Percentiles rank a stretch among this genome's conserved stretches.
phyloP scores from a whole-genome alignment of 768 basidiomycete species.

The Leccinum boreale region DNA sequence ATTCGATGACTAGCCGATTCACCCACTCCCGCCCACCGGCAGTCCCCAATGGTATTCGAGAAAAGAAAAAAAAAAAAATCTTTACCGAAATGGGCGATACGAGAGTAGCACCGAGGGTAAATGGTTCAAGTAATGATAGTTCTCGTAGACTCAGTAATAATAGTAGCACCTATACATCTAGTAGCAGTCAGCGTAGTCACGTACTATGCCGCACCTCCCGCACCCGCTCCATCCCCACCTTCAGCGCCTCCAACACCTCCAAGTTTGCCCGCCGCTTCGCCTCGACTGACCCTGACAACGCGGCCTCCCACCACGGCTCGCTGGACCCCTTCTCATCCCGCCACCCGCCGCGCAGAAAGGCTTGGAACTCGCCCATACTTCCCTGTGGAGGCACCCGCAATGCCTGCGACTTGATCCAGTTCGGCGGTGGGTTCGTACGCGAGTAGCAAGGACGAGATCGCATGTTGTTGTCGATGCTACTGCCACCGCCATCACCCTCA shows the following conservation, averaged over 20 bases:
- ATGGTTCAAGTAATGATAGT: neutral
- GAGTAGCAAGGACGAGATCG: conserved; percentile 27
- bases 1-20: too few species aligned
- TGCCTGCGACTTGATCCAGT: conserved; percentile 24
- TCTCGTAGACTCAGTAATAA: neutral
- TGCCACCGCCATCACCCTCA: neutral
- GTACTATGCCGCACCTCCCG: conserved; percentile 6
- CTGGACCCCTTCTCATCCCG: conserved; percentile 37
- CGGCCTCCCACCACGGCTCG: conserved; percentile 69
- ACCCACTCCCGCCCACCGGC: too few species aligned
- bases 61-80: too few species aligned
- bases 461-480: neutral
- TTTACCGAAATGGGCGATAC: neutral
- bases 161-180: neutral
- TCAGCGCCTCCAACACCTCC: conserved; percentile 20
- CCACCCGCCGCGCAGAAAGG: conserved; percentile 61
- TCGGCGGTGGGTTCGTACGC: conserved; percentile 23
- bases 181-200: neutral
- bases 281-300: conserved; percentile 50
- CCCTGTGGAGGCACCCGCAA: conserved; percentile 24
- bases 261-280: conserved; percentile 29
- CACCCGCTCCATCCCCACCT: conserved; percentile 19
- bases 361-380: conserved; percentile 22
- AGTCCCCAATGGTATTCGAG: too few species aligned
- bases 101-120: neutral